Percentiles rank a stretch among this genome's conserved stretches.
phyloP scores from a whole-genome alignment of 306 rosid genomes.

The Aeschynomene evenia region DNA sequence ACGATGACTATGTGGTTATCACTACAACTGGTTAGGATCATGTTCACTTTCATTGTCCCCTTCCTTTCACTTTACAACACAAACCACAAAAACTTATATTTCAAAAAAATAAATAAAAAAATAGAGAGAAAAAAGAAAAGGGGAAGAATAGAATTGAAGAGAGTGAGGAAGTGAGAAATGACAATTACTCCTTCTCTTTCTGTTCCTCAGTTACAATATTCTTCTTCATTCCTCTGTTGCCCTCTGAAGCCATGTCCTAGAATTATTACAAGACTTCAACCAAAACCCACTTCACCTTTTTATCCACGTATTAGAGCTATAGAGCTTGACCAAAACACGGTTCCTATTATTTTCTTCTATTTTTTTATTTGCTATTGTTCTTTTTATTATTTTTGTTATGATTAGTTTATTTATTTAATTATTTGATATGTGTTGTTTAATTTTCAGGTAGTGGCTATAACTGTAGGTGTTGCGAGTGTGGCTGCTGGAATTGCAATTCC shows the following conservation, averaged over 20 bases:
- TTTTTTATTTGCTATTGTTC: not conserved
- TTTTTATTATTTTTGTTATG: not conserved
- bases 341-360: constrained; percentile 14
- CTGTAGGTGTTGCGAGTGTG: constrained; percentile 78
- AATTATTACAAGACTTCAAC: constrained; percentile 46
- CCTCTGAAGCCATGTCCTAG: constrained; percentile 42
- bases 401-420: not conserved
- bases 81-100: not conserved
- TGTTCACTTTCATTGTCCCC: not conserved
- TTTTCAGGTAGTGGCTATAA: constrained; percentile 75
- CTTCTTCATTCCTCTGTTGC: constrained; percentile 63
- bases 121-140: not conserved
- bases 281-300: constrained; percentile 46
- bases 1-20: constrained; percentile 28
- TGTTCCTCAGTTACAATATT: constrained; percentile 49
- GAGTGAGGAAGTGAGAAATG: constrained; percentile 47
- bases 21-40: constrained; percentile 19
- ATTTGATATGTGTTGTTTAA: not conserved
- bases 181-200: constrained; percentile 53
- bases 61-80: not conserved
- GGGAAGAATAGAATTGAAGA: not conserved
- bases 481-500: constrained; percentile 88
- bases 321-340: constrained; percentile 94
- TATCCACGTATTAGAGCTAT: constrained; percentile 81
- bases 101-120: not conserved